Conservation (phyloP, 2,329 filamentous ascomycete species). For the Arthrobotrys iridis region DNA sequence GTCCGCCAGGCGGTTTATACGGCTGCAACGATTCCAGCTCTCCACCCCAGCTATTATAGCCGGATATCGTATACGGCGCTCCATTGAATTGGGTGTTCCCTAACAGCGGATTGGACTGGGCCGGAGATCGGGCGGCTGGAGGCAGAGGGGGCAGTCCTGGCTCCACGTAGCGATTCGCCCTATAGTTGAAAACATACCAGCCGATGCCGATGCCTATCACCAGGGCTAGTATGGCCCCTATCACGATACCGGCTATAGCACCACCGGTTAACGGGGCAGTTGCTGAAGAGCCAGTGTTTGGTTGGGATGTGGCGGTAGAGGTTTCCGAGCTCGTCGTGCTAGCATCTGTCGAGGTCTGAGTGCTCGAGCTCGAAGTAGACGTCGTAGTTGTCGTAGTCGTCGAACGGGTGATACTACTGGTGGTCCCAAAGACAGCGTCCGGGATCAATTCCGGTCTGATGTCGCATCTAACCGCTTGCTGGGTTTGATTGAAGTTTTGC, state of each 20-base stretch:
- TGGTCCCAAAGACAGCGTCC: slow-evolving; percentile 5
- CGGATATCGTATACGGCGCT: not conserved
- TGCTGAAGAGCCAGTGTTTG: slow-evolving; percentile 1
- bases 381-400: not conserved
- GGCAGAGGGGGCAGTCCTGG: not conserved
- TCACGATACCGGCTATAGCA: slow-evolving; percentile 13
- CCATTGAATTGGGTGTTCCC: not conserved
- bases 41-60: not conserved
- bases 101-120: not conserved
- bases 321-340: not conserved
- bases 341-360: not conserved
- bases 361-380: not conserved
- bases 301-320: not conserved
- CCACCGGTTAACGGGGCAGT: slow-evolving; percentile 8
- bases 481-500: slow-evolving; percentile 12
- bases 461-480: slow-evolving; percentile 4
- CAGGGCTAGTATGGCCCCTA: slow-evolving; percentile 9
- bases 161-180: not conserved
- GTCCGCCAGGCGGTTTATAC: not conserved
- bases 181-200: slow-evolving; percentile 1
- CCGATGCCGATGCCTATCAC: slow-evolving; percentile 9
- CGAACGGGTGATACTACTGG: not conserved
- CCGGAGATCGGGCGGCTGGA: not conserved
- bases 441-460: slow-evolving; percentile 6
- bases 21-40: not conserved